Base-by-base conservation (phyloP, 2,329 filamentous ascomycete genomes). In the Phyllosticta citriasiana region DNA sequence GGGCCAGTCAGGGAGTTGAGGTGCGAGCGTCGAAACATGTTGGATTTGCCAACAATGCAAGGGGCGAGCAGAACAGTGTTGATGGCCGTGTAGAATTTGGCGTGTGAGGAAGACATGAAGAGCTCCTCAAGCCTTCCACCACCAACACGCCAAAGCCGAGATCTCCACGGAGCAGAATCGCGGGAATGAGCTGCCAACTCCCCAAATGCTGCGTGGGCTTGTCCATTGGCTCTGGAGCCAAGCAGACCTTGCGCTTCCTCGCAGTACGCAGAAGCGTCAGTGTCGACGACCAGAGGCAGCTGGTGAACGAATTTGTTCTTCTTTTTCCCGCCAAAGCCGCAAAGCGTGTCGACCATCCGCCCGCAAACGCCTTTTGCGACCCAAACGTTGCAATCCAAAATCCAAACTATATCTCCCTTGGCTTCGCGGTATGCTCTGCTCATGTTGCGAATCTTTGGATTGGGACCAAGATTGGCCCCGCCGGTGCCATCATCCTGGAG, bases 391-490 rank as follows among this genome's bases (percentile, higher is more conserved):
- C 92, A 97, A 75, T 99, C 94, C 22, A 96, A 83, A 57, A 97
- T 87, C 94, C 94, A 99, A 24, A 99, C 81, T 26, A 97, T 82
- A 70, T 97, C 91, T 1, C 89, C 88, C 65, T 87, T 87, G 1
- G 91, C 90, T 70, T 97, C 92, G 27, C 91, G 80, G 71, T 97
- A 99, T 2, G 91, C 92, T 53, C 91, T 84, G 72, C 92, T 97
- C 80, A 97, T 90, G 72, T 99, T 99, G 57, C 94, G 82, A 67
- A 99, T 95, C 78, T 99, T 99, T n/a, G 94, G 94, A 70, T 99
- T 99, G 1, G 94, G 94, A 0, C 95, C 95, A 61, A 97, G 80
- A 6, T 59, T 61, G 25, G 84, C 81, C 64, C 81, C 75, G 57
- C 75, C 68, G 55, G 80, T 74, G 59, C 80, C 80, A 10, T 76